Percentiles rank a stretch among this genome's conserved stretches.
Evolutionary conservation across 495 filamentous ascomycete genomes (phyloP).

Genomic region (Aspergillus carlsbadensis): DNA sequence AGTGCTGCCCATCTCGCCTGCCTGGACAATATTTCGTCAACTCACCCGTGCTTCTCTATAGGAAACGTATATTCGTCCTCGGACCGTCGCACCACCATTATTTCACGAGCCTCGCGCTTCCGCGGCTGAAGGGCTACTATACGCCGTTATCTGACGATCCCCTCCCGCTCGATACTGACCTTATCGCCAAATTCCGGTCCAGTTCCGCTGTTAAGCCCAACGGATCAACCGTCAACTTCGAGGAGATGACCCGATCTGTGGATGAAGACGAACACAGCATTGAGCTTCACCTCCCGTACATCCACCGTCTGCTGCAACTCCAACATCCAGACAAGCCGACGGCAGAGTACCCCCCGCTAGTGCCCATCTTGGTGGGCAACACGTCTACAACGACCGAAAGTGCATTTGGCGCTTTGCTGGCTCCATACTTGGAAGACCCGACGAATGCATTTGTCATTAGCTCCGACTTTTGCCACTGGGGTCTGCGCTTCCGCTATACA

Average conservation of each 20-base stretch:
- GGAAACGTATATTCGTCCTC: constrained; percentile 89
- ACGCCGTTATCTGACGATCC: constrained; percentile 82
- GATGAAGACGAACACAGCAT: constrained; percentile 93
- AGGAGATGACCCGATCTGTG: constrained; percentile 63
- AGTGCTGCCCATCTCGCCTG: constrained; percentile 12
- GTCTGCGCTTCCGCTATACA: constrained; percentile 80
- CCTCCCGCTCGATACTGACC: constrained; percentile 67
- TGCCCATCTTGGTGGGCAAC: constrained; percentile 88
- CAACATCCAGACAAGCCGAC: constrained; percentile 37
- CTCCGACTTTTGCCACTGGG: constrained; percentile 98
- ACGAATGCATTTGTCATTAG: constrained; percentile 81
- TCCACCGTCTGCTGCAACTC: constrained; percentile 71
- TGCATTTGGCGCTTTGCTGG: constrained; percentile 67
- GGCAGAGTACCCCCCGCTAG: constrained; percentile 65
- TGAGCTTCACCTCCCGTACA: constrained; percentile 94
- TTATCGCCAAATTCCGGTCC: constrained; percentile 59
- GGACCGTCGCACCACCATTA: constrained; percentile 92
- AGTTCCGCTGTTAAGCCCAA: constrained; percentile 39
- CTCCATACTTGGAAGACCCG: constrained; percentile 75
- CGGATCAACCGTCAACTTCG: constrained; percentile 54
- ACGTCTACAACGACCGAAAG: constrained; percentile 65
- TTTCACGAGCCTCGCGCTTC: constrained; percentile 73
- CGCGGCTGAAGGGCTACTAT: constrained; percentile 69
- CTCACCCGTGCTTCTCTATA: constrained; percentile 25
- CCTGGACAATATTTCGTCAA: neutral